phyloP scores from a whole-genome alignment of 2,329 filamentous ascomycete genomes.

The Verticillium tricorpus region DNA sequence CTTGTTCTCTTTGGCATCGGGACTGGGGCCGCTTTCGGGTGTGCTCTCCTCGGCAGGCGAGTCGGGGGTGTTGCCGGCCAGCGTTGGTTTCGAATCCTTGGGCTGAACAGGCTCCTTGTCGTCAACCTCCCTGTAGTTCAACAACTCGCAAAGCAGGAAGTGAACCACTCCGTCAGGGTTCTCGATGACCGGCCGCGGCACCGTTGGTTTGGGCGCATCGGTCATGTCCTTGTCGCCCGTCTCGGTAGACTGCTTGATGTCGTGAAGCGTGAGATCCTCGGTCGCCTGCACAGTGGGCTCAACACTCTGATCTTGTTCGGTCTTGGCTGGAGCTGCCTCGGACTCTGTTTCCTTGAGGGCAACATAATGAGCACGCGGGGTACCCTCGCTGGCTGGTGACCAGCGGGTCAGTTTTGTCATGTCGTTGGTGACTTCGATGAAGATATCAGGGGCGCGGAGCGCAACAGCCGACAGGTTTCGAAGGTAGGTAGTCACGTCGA shows the following conservation, averaged over 20 bases:
- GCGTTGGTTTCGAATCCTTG: constrained; percentile 35
- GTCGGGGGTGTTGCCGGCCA: constrained; percentile 12
- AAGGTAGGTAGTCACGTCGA: constrained; percentile 70
- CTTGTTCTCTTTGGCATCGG: constrained; percentile 12
- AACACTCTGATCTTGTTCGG: constrained; percentile 16
- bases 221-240: constrained; percentile 53
- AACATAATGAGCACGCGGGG: constrained; percentile 28
- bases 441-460: constrained; percentile 76
- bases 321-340: constrained; percentile 11
- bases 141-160: constrained; percentile 85
- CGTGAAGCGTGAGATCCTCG: constrained; percentile 41
- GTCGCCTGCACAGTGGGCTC: constrained; percentile 41
- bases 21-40: background rate
- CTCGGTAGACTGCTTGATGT: constrained; percentile 59
- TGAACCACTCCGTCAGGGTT: constrained; percentile 94
- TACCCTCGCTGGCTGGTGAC: constrained; percentile 31
- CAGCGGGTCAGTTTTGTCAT: constrained; percentile 70
- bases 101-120: constrained; percentile 62
- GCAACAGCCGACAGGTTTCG: constrained; percentile 75
- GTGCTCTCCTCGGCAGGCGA: background rate
- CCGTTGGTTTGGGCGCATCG: constrained; percentile 57
- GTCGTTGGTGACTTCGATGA: constrained; percentile 84
- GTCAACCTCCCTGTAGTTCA: constrained; percentile 89
- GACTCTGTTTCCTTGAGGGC: constrained; percentile 33
- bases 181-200: constrained; percentile 80